Conservation (phyloP, 768 basidiomycete species). For the Piloderma croceum region DNA sequence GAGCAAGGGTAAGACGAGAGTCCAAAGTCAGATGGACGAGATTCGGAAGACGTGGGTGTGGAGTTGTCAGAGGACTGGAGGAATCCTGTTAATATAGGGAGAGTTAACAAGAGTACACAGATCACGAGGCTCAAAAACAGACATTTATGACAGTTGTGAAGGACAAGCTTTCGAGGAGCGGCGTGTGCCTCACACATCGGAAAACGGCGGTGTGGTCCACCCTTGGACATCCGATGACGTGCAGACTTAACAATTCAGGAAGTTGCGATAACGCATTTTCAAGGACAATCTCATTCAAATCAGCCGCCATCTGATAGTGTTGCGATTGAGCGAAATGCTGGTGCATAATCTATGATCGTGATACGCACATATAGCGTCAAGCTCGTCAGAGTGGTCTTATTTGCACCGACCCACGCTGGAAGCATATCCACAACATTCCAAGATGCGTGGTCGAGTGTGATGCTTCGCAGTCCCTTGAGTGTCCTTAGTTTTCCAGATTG, state of each 20-base stretch:
- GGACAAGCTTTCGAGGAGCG: constrained; percentile 54
- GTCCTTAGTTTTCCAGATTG: constrained; percentile 42
- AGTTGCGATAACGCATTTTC: constrained; percentile 42
- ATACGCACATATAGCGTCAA: constrained; percentile 59
- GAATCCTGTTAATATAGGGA: constrained; percentile 33
- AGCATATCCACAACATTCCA: constrained; percentile 57
- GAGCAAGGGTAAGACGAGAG: constrained; percentile 29
- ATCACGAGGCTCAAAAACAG: constrained; percentile 1
- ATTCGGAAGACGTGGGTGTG: constrained; percentile 32
- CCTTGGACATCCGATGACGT: constrained; percentile 56
- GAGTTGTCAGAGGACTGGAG: constrained; percentile 20
- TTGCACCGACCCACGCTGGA: constrained; percentile 47
- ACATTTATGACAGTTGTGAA: constrained; percentile 52
- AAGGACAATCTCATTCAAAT: constrained; percentile 49
- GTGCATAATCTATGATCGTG: not conserved
- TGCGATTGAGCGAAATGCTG: not conserved
- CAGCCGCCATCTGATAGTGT: constrained; percentile 56
- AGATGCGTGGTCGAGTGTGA: constrained; percentile 55
- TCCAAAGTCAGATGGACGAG: constrained; percentile 53
- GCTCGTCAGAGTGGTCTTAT: constrained; percentile 42
- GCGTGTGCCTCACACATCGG: constrained; percentile 40
- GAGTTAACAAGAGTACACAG: constrained; percentile 4
- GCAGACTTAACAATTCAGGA: constrained; percentile 50
- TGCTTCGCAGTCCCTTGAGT: constrained; percentile 34
- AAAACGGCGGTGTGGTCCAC: constrained; percentile 50